Conservation (phyloP, 345 rosid genomes). For the Orychophragmus violaceus region DNA sequence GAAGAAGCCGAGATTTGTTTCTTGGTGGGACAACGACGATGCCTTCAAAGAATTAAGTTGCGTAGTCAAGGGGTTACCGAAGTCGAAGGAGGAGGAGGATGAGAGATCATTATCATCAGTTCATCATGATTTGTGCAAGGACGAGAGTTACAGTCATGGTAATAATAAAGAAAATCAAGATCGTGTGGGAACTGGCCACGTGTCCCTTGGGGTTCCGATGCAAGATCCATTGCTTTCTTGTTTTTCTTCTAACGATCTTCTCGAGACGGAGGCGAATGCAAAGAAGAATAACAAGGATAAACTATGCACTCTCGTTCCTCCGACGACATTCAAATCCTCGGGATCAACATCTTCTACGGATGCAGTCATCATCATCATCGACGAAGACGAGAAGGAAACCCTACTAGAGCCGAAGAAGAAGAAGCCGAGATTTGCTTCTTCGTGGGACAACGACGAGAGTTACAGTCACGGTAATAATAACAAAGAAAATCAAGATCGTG, state of each 20-base stretch:
- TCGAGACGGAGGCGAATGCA: too few relatives aligned
- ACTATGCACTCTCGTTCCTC: too few relatives aligned
- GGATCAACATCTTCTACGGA: background rate
- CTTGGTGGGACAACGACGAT: background rate
- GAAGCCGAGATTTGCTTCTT: background rate
- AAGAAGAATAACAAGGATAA: too few relatives aligned
- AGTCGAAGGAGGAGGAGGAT: background rate
- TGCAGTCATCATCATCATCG: background rate
- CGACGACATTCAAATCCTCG: background rate
- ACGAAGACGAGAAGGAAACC: background rate
- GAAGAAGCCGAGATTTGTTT: background rate
- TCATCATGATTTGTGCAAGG: background rate
- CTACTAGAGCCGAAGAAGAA: background rate
- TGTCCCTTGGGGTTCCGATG: too few relatives aligned
- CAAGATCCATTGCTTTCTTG: conserved; percentile 12
- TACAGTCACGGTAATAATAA: too few relatives aligned
- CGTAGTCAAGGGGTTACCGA: background rate
- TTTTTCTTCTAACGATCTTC: too few relatives aligned
- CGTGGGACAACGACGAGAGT: background rate
- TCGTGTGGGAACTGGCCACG: too few relatives aligned
- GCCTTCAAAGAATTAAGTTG: background rate
- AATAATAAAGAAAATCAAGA: too few relatives aligned
- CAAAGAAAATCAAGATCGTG: too few relatives aligned
- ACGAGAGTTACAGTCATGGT: background rate
- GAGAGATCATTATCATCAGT: background rate